These are phyloP conservation scores for Porcisia deanei DNA, from an alignment of 208 protist genomes.

Conservation along the genomic window DNA sequence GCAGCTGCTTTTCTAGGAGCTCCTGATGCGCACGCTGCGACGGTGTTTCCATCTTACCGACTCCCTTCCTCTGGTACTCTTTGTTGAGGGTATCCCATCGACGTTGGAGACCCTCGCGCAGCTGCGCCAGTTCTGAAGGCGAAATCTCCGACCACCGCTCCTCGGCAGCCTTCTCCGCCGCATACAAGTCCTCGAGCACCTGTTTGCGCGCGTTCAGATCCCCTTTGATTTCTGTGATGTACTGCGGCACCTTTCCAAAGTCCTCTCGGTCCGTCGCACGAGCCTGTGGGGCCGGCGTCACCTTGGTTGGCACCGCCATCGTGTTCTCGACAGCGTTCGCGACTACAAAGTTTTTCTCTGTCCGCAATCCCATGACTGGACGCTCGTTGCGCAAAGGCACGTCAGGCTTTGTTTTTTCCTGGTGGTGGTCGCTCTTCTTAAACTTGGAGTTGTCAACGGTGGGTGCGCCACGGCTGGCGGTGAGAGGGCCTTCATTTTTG, in stretches of 20 bases:
- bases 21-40: constrained; percentile 87
- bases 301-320: constrained; percentile 82
- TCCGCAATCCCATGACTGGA: constrained; percentile 93
- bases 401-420: constrained; percentile 59
- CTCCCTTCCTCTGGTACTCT: constrained; percentile 92
- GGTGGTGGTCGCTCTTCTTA: constrained; percentile 67
- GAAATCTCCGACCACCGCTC: constrained; percentile 84
- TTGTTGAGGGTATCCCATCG: constrained; percentile 92
- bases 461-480: constrained; percentile 74
- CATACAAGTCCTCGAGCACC: constrained; percentile 18
- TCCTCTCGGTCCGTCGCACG: constrained; percentile 69
- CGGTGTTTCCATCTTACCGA: constrained; percentile 90
- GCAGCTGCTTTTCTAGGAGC: constrained; percentile 75
- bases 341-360: constrained; percentile 95
- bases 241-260: constrained; percentile 91
- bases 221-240: constrained; percentile 90
- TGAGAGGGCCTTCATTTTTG: constrained; percentile 78
- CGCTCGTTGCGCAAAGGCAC: constrained; percentile 80
- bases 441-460: constrained; percentile 75
- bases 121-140: constrained; percentile 68
- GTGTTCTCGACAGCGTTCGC: constrained; percentile 95
- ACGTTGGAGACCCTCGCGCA: constrained; percentile 86
- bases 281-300: constrained; percentile 40
- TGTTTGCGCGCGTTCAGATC: constrained; percentile 64
- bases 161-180: constrained; percentile 36